These are phyloP conservation scores for Alternaria ventricosa DNA, from an alignment of 2,329 filamentous ascomycete genomes.

Conservation along the genomic window DNA sequence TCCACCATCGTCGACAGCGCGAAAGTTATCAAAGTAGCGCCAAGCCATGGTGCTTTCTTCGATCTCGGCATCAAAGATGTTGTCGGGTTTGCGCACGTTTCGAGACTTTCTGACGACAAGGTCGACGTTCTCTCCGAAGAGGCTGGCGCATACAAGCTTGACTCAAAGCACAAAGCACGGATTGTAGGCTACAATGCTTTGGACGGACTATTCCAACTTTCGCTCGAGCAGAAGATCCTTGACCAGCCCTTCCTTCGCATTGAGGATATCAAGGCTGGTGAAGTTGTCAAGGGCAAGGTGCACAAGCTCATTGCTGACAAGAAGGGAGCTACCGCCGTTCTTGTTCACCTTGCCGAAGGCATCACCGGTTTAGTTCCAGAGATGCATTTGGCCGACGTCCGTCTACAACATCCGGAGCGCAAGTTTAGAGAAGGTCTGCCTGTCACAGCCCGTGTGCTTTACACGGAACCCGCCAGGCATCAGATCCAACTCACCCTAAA, in stretches of 20 bases:
- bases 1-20: slow-evolving; percentile 80
- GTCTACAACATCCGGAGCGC: slow-evolving; percentile 90
- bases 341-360: slow-evolving; percentile 84
- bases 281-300: slow-evolving; percentile 79
- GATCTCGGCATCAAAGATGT: slow-evolving; percentile 71
- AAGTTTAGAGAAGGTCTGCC: slow-evolving; percentile 89
- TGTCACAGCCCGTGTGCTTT: slow-evolving; percentile 85
- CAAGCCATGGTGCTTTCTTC: slow-evolving; percentile 81
- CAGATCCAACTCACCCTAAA: slow-evolving; percentile 89
- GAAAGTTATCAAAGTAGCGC: slow-evolving; percentile 79
- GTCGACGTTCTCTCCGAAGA: slow-evolving; percentile 80
- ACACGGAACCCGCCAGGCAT: slow-evolving; percentile 74
- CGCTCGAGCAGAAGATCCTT: slow-evolving; percentile 80
- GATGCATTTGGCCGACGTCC: slow-evolving; percentile 86
- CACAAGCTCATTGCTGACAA: slow-evolving; percentile 83
- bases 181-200: slow-evolving; percentile 86
- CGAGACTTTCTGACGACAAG: slow-evolving; percentile 86
- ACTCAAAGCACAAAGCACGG: slow-evolving; percentile 79
- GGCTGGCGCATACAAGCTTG: slow-evolving; percentile 78
- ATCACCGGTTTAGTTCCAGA: slow-evolving; percentile 89
- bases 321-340: slow-evolving; percentile 78
- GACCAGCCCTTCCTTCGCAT: slow-evolving; percentile 90
- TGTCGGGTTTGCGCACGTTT: slow-evolving; percentile 93
- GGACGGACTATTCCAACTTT: slow-evolving; percentile 85
- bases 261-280: slow-evolving; percentile 84